Evolutionary conservation across 768 basidiomycete genomes (phyloP), one percentile per base, ranked within the genome.

Genomic region (Rhizopogon salebrosus): DNA sequence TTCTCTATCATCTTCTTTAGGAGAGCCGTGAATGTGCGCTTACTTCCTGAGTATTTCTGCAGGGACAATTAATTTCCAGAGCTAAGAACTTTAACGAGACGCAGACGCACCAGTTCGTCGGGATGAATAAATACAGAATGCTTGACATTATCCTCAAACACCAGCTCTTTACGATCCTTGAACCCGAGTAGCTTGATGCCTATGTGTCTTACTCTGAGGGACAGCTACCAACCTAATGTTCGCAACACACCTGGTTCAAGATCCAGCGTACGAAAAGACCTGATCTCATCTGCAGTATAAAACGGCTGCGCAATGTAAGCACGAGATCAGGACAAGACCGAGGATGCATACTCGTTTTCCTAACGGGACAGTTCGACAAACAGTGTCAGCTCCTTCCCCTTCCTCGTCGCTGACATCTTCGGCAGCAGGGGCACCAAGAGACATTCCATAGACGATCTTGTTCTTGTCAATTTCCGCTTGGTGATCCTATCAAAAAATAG

Each of bases 151-250:
- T 98, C 92, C 64, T 94, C 89, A 58, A 95, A 89, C 1, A 71
- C 70, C 1, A 98, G 76, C 57, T 87, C 78, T 5, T 68, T 68
- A 11, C 77, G 78, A 49, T 86, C 76, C 64, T 94, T 93, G 75
- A 98, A 98, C 4, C 97, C 97, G 24, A 99, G 82, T 4, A 99
- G 82, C 66, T 87, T 93, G 64, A 99, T 80, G 10, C 85, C 92
- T 91, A 54, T 24, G 46, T 3, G 4, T 23, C 27, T 42, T 18
- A 23, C 31, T 3, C 24, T 55, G 14, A 18, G 23, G 8, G 46
- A 46, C 14, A 3, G 48, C 52, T 41, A 34, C 23, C 20, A 16
- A 27, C 1, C 13, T 27, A 4, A 34, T 10, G 11, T 45, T 20
- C 13, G 20, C 36, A 10, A 64, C 75, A 43, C 57, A 89, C 91